phyloP scores from a whole-genome alignment of 805 yeast genomes.

The Dipodascopsis tothii region DNA sequence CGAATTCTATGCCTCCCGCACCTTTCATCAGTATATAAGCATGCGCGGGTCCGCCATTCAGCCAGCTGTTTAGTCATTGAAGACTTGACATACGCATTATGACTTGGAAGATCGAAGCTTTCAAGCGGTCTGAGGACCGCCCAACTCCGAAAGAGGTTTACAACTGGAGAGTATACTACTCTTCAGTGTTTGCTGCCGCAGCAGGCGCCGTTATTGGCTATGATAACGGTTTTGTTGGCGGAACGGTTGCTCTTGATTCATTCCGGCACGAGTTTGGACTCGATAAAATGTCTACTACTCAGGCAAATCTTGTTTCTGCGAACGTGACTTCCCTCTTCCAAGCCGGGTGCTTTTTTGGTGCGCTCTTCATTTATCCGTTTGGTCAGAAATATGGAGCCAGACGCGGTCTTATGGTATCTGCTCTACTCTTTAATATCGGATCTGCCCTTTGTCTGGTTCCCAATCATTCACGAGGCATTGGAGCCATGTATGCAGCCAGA shows the following conservation, averaged over 20 bases:
- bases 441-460: slow-evolving; percentile 24
- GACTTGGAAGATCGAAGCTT: slow-evolving; percentile 9
- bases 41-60: too few species aligned
- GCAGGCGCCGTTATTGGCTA: slow-evolving; percentile 50
- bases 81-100: too few species aligned
- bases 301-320: slow-evolving; percentile 7
- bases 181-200: slow-evolving; percentile 40
- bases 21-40: too few species aligned
- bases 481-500: neutral
- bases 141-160: slow-evolving; percentile 39
- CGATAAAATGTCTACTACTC: slow-evolving; percentile 29
- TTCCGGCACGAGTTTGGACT: slow-evolving; percentile 42
- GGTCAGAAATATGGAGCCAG: slow-evolving; percentile 9
- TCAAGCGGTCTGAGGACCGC: slow-evolving; percentile 17
- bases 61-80: too few species aligned
- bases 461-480: slow-evolving; percentile 2
- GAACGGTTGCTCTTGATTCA: slow-evolving; percentile 41
- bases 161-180: slow-evolving; percentile 38
- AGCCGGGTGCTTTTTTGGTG: slow-evolving; percentile 30
- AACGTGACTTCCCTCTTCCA: slow-evolving; percentile 13
- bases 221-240: slow-evolving; percentile 50
- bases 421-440: slow-evolving; percentile 21
- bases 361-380: slow-evolving; percentile 40
- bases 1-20: too few species aligned
- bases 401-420: slow-evolving; percentile 5